Conservation (phyloP, 768 basidiomycete genomes). For the Collybiopsis confluens region DNA sequence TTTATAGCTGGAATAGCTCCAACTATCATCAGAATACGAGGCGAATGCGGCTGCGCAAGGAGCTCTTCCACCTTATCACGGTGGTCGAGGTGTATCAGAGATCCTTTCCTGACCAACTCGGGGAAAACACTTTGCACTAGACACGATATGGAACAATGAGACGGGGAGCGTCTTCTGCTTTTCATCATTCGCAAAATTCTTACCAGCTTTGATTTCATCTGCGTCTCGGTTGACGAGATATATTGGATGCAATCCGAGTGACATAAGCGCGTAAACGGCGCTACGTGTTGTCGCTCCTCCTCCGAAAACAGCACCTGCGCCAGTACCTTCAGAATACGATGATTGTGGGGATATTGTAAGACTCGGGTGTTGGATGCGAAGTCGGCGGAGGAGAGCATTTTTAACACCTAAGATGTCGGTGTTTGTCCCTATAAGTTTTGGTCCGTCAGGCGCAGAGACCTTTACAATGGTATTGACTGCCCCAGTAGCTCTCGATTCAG, state of each 20-base stretch:
- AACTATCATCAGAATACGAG: conserved; percentile 26
- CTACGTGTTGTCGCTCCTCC: conserved; percentile 36
- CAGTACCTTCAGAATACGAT: conserved; percentile 13
- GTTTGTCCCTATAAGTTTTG: conserved; percentile 30
- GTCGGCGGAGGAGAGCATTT: conserved; percentile 26
- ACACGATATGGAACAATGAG: neutral
- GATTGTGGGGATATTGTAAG: conserved; percentile 16
- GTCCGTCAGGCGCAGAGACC: conserved; percentile 19
- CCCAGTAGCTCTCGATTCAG: conserved; percentile 25
- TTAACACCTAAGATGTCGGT: conserved; percentile 33
- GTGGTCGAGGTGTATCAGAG: conserved; percentile 25
- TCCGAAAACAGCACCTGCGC: conserved; percentile 31
- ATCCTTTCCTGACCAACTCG: conserved; percentile 15
- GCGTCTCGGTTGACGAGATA: conserved; percentile 28
- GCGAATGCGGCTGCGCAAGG: conserved; percentile 20
- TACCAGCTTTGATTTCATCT: conserved; percentile 21
- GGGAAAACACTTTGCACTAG: conserved; percentile 22
- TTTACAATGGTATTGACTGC: conserved; percentile 34
- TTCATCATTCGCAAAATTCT: neutral
- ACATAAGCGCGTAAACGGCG: conserved; percentile 34
- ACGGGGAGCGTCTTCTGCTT: neutral
- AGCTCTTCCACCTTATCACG: conserved; percentile 26
- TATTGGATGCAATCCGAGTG: conserved; percentile 55
- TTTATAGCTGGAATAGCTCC: conserved; percentile 31
- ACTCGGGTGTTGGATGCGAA: conserved; percentile 20